Evolutionary conservation across 495 filamentous ascomycete species (phyloP).

Genomic region (Penicillium soppii): DNA sequence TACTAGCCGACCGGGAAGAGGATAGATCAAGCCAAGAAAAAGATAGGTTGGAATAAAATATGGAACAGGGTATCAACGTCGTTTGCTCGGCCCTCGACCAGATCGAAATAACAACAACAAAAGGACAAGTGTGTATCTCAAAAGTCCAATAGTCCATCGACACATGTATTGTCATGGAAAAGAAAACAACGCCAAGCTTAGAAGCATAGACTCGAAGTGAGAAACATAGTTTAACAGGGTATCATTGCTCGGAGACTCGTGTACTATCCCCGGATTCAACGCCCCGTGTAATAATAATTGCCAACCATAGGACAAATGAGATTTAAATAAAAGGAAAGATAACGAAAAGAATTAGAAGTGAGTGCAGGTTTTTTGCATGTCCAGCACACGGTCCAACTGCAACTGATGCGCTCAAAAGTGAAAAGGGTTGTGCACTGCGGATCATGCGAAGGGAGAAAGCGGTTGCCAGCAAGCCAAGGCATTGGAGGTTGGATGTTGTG

Average conservation of each 20-base stretch:
- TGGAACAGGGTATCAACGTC: slow-evolving; percentile 40
- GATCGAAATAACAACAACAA: slow-evolving; percentile 5
- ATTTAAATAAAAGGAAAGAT: slow-evolving; percentile 15
- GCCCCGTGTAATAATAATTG: slow-evolving; percentile 23
- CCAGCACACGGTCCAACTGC: slow-evolving; percentile 13
- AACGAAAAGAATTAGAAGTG: no score
- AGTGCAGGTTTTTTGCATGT: no score
- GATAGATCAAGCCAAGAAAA: slow-evolving; percentile 15
- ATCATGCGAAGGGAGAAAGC: neutral
- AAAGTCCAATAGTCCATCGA: slow-evolving; percentile 14
- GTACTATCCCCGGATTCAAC: slow-evolving; percentile 49
- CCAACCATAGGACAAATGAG: slow-evolving; percentile 22
- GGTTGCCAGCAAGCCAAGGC: neutral
- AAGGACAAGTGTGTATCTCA: slow-evolving; percentile 20
- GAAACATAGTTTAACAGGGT: slow-evolving; percentile 35
- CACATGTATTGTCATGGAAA: slow-evolving; percentile 25
- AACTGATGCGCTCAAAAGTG: neutral
- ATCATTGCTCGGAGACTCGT: slow-evolving; percentile 52
- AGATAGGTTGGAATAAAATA: slow-evolving; percentile 16
- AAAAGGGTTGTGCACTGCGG: neutral
- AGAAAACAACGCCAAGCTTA: slow-evolving; percentile 27
- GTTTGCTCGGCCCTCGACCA: slow-evolving; percentile 38
- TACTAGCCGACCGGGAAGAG: slow-evolving; percentile 12
- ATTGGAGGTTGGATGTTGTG: neutral
- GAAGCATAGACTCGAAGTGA: slow-evolving; percentile 11